These are phyloP conservation scores for Telfairia occidentalis DNA, from an alignment of 331 rosid species.

Conservation along the genomic window DNA sequence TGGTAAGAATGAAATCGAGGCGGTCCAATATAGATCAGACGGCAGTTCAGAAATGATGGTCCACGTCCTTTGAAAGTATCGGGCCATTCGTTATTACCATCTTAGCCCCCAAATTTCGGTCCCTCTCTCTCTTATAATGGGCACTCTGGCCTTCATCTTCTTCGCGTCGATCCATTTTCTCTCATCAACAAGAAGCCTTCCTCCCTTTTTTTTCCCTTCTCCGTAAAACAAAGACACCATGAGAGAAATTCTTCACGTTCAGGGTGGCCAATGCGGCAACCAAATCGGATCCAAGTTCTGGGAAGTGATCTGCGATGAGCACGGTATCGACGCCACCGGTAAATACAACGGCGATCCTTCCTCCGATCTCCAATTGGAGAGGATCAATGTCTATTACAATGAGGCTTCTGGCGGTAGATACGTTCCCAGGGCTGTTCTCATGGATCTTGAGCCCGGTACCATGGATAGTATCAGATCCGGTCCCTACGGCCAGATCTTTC, in stretches of 20 bases:
- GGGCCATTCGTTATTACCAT: slow-evolving; percentile 11
- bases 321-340: slow-evolving; percentile 18
- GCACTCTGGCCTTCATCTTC: slow-evolving; percentile 3
- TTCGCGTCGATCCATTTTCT: slow-evolving; percentile 15
- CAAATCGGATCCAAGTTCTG: slow-evolving; percentile 22
- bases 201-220: not conserved
- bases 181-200: not conserved
- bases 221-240: not conserved
- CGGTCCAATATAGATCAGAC: not conserved
- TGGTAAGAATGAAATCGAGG: not conserved
- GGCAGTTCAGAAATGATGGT: not conserved
- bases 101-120: slow-evolving; percentile 3
- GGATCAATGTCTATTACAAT: slow-evolving; percentile 16
- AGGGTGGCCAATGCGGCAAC: slow-evolving; percentile 20
- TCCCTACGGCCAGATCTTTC: slow-evolving; percentile 17
- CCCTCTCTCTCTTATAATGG: not conserved
- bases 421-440: slow-evolving; percentile 19
- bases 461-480: slow-evolving; percentile 22
- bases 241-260: slow-evolving; percentile 19
- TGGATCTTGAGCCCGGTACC: slow-evolving; percentile 19
- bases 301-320: slow-evolving; percentile 20
- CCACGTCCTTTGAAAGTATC: slow-evolving; percentile 1
- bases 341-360: slow-evolving; percentile 14
- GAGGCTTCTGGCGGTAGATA: slow-evolving; percentile 20
- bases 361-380: slow-evolving; percentile 16